Evolutionary conservation across 345 rosid genomes (phyloP), one percentile per base, ranked within the genome.

Genomic region (Aquilaria yunnanensis): DNA sequence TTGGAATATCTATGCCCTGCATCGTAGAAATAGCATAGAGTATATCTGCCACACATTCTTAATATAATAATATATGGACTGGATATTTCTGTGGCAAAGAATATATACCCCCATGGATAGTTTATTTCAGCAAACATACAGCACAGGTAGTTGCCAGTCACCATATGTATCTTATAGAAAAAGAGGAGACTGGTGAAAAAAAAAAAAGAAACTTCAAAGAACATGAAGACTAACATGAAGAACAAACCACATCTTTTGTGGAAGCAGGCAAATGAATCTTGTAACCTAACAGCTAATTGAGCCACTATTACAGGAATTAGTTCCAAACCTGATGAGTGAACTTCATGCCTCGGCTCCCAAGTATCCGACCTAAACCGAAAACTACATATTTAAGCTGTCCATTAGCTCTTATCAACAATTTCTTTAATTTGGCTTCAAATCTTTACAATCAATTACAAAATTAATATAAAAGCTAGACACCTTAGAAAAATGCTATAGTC

Each of bases 341-440:
- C 67, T 70, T 92, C 60, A 88, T 93, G 71, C 79, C 89, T 31
- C 97, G 98, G 71, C 96, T 92, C 56, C 94, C 98, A 74, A 84
- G 90, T 61, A 92, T 79, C 51, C 98, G 90, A 8, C 96, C 97
- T 71, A 92, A 81, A 61, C 98, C 97, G 68, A 92, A 92, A 79
- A 89, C 98, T 68, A 85, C 96, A 66, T 89, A 93, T 74, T 87
- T 93, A 43, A 93, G 80, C 63, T 85, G 92, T 57, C 97, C 97
- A 53, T 90, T 78, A 49, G 89, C 6, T 72, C 90, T 94, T 67
- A 93, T 90, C 56, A 90, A 81, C 82, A 93, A 80, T 74, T 93
- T 93, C 23, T 23, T 23, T 23, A 23, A 72, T 90, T 93, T 13
- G 98, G 98, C 81, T 93, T 93, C 96, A 93, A 83, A 75, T 93